Evolutionary conservation across 148 eudicot species (phyloP).

Genomic region (Euryodendron excelsum): DNA sequence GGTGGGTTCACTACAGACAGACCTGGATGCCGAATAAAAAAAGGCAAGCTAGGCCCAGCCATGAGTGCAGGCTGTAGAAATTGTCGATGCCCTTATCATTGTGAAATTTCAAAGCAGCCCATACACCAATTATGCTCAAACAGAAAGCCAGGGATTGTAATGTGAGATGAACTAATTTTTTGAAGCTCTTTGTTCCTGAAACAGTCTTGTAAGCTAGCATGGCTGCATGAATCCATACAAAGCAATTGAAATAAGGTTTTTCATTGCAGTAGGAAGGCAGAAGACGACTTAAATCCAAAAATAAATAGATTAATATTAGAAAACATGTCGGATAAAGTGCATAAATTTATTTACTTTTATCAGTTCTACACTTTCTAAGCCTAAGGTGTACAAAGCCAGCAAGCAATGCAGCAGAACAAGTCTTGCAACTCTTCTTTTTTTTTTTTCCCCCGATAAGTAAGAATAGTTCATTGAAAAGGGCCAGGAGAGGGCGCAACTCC

Average conservation of each 20-base stretch:
- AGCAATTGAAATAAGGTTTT: neutral
- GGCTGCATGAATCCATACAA: slow-evolving; percentile 49
- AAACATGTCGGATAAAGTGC: neutral
- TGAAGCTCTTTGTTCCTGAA: slow-evolving; percentile 73
- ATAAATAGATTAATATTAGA: neutral
- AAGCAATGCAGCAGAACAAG: neutral
- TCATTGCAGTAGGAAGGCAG: neutral
- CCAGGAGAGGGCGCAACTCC: no score
- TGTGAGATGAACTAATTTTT: slow-evolving; percentile 68
- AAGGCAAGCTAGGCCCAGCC: slow-evolving; percentile 83
- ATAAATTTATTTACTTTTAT: neutral
- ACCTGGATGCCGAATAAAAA: slow-evolving; percentile 83
- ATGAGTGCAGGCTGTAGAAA: slow-evolving; percentile 95
- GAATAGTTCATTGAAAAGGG: no score
- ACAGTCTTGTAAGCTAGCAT: slow-evolving; percentile 94
- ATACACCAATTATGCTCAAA: slow-evolving; percentile 69
- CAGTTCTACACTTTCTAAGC: neutral
- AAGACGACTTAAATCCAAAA: neutral
- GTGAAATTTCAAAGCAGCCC: slow-evolving; percentile 85
- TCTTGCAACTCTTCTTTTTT: neutral
- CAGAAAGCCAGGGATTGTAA: slow-evolving; percentile 67
- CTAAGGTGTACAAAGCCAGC: neutral
- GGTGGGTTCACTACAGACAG: slow-evolving; percentile 5
- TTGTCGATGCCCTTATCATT: slow-evolving; percentile 76
- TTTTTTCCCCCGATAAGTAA: no score